Evolutionary conservation across 768 basidiomycete genomes (phyloP), one percentile per base, ranked within the genome.

Genomic region (Hygrophoropsis aurantiaca): DNA sequence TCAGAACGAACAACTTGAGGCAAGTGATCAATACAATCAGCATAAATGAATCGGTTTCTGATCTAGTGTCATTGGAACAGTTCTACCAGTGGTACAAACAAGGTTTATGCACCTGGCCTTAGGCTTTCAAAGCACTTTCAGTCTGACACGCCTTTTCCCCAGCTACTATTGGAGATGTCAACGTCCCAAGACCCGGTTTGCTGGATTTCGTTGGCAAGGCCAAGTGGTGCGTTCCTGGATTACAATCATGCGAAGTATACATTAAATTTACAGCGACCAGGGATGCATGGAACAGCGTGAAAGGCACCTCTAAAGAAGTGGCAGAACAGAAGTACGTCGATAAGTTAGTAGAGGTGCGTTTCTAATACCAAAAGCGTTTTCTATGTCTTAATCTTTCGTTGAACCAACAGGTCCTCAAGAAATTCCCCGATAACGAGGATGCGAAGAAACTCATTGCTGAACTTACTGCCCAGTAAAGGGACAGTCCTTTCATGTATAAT

Each of bases 21-120:
- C 94, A 66, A 64, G 88, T 72, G 27, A n/a, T 25, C 27, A 51
- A 44, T 49, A 41, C 38, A 24, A 42, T 34, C 24, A 37, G 39
- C 36, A 20, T 46, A 9, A 33, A 19, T 52, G 34, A 46, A 46
- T 21, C 49, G 40, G 44, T 38, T 40, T 50, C 51, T 19, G 50
- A 51, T 49, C 36, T 24, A 45, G 39, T 49, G 41, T 45, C 40
- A 34, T 19, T 19, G 5, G 33, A 39, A 16, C 59, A 97, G 94
- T 97, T 97, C 77, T 99, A 98, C 77, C 78, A 77, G 56, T 81
- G 85, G 67, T 97, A 75, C 81, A 99, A 98, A 79, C 94, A 95
- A 77, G 91, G 92, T 87, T 45, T 37, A 65, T 45, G 41, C 18
- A 51, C 27, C 27, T 36, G 43, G 18, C 19, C n/a, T 33, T 34